Conservation (phyloP, 106 monocot species). For the Phalaenopsis aphrodite region DNA sequence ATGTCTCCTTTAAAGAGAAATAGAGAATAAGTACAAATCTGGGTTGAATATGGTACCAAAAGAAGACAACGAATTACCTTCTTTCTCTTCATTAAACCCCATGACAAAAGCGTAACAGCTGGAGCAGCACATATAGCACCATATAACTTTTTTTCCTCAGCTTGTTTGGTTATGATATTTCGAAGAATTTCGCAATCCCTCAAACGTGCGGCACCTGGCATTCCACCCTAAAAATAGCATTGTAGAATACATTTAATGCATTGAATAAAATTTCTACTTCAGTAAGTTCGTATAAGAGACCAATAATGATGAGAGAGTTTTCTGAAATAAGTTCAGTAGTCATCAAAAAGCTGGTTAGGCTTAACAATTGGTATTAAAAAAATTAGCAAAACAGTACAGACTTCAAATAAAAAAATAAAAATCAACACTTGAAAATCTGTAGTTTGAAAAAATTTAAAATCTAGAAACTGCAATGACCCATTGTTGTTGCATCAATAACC, state of each 20-base stretch:
- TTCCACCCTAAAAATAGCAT: slow-evolving; percentile 61
- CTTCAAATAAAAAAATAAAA: no score
- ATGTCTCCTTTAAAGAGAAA: neutral
- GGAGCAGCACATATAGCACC: slow-evolving; percentile 98
- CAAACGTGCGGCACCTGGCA: slow-evolving; percentile 81
- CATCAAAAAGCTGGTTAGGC: neutral
- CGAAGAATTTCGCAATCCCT: slow-evolving; percentile 64
- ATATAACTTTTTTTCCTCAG: slow-evolving; percentile 70
- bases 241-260: neutral
- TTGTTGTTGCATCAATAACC: no score
- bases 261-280: neutral
- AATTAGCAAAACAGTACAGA: no score
- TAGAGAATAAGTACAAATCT: neutral
- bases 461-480: no score
- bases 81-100: slow-evolving; percentile 83
- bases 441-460: no score
- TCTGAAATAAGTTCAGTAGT: neutral
- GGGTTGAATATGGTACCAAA: neutral
- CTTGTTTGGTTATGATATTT: slow-evolving; percentile 61
- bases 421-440: no score
- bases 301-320: neutral
- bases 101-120: slow-evolving; percentile 66
- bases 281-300: neutral
- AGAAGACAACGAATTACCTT: slow-evolving; percentile 30
- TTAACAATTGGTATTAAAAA: no score